A percentile compares a stretch with the other conserved stretches of the same genome.
Evolutionary conservation across 345 rosid genomes (phyloP).

Genomic region (Eucalyptus erythrocorys): DNA sequence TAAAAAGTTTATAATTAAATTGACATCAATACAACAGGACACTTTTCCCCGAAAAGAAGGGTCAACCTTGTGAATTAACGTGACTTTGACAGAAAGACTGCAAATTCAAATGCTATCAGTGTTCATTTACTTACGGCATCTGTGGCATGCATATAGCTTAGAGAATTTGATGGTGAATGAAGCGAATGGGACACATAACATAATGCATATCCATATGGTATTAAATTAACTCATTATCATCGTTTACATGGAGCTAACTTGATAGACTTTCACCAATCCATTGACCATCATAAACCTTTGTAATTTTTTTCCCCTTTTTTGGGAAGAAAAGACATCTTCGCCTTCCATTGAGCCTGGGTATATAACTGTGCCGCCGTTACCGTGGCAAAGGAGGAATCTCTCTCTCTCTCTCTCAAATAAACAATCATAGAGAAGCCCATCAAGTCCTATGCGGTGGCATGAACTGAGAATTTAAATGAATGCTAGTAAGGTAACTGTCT

Average conservation of each 20-base stretch:
- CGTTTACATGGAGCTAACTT: neutral
- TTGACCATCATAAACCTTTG: neutral
- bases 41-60: no score
- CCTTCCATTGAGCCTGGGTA: fast-evolving
- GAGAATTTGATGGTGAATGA: neutral
- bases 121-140: neutral
- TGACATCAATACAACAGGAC: fast-evolving
- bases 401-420: no score
- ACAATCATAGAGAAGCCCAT: neutral
- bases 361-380: no score
- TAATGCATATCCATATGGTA: neutral
- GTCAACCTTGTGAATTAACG: neutral
- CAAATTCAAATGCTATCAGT: neutral
- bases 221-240: neutral
- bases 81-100: neutral
- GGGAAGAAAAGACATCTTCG: neutral
- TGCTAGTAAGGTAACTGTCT: neutral
- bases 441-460: neutral
- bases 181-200: neutral
- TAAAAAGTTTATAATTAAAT: no score
- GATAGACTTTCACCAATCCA: neutral
- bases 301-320: neutral
- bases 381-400: no score
- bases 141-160: neutral
- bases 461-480: neutral